phyloP scores from a whole-genome alignment of 2,329 filamentous ascomycete genomes.

The Neonectria punicea region DNA sequence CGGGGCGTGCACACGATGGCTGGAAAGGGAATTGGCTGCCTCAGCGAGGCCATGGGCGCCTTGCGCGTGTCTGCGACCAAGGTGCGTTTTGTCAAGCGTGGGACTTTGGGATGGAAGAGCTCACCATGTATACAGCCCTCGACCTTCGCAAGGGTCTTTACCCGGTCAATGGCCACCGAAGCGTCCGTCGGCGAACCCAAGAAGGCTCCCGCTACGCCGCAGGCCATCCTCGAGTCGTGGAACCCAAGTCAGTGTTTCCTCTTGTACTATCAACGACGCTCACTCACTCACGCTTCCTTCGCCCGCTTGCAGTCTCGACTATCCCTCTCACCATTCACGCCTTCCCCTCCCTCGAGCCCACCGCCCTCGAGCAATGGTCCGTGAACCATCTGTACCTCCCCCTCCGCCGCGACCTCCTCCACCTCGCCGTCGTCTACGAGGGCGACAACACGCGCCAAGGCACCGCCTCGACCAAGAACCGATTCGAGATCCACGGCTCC shows the following conservation, averaged over 20 bases:
- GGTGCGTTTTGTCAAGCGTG: constrained; percentile 36
- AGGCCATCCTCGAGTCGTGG: constrained; percentile 54
- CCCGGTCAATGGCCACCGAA: constrained; percentile 68
- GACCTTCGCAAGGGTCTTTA: constrained; percentile 53
- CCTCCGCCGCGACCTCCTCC: constrained; percentile 88
- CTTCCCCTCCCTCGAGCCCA: constrained; percentile 90
- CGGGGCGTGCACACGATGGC: constrained; percentile 50
- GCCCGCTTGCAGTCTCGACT: constrained; percentile 59
- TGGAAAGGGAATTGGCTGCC: constrained; percentile 59
- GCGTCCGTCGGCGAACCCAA: constrained; percentile 50
- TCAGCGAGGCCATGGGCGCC: constrained; percentile 63
- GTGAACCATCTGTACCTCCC: constrained; percentile 87
- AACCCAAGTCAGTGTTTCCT: constrained; percentile 54
- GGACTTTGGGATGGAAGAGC: neutral
- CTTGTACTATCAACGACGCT: neutral
- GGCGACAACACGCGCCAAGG: constrained; percentile 89
- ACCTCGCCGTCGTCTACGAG: constrained; percentile 92
- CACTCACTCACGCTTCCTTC: constrained; percentile 9
- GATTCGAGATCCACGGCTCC: constrained; percentile 85
- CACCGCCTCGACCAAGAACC: constrained; percentile 84
- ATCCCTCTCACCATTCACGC: constrained; percentile 88
- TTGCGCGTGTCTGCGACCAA: constrained; percentile 58
- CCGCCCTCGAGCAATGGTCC: constrained; percentile 80
- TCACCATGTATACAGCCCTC: constrained; percentile 46
- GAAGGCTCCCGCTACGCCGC: constrained; percentile 46